These are phyloP conservation scores for Backusella liffmaniae DNA, from an alignment of 192 early-diverging fungal species.

Conservation along the genomic window DNA sequence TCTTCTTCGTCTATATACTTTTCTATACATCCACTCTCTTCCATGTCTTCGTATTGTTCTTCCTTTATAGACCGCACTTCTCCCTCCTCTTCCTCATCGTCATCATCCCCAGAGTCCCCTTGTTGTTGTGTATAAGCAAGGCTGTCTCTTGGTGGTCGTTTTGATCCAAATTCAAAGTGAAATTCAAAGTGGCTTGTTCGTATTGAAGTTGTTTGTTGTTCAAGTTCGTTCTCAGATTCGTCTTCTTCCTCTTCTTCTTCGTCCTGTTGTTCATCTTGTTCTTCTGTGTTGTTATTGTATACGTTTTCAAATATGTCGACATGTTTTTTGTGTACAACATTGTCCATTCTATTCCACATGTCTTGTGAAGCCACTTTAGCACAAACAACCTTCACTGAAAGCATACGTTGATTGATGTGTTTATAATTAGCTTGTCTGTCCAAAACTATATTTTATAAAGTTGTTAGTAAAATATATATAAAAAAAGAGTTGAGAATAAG, in stretches of 20 bases:
- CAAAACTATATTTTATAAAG: not conserved
- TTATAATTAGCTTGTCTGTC: not conserved
- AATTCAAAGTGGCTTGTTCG: constrained; percentile 10
- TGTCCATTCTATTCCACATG: constrained; percentile 19
- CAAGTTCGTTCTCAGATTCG: not conserved
- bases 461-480: not conserved
- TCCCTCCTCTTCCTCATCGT: not conserved
- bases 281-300: not conserved
- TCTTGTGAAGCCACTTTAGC: constrained; percentile 10
- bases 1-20: not conserved
- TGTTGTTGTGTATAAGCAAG: not conserved
- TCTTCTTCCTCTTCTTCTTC: not conserved
- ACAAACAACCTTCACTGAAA: constrained; percentile 5
- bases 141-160: not conserved
- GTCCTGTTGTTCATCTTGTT: not conserved
- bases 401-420: not conserved
- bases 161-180: constrained; percentile 19
- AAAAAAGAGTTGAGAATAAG: too few species aligned
- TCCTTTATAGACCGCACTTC: not conserved
- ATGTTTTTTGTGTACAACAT: constrained; percentile 10
- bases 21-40: not conserved
- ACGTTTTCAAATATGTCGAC: constrained; percentile 9
- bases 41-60: not conserved
- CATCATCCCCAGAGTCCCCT: not conserved
- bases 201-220: not conserved